These are phyloP conservation scores for Trichosporon sp. DNA, from an alignment of 1,284 basidiomycete species.

Conservation along the genomic window DNA sequence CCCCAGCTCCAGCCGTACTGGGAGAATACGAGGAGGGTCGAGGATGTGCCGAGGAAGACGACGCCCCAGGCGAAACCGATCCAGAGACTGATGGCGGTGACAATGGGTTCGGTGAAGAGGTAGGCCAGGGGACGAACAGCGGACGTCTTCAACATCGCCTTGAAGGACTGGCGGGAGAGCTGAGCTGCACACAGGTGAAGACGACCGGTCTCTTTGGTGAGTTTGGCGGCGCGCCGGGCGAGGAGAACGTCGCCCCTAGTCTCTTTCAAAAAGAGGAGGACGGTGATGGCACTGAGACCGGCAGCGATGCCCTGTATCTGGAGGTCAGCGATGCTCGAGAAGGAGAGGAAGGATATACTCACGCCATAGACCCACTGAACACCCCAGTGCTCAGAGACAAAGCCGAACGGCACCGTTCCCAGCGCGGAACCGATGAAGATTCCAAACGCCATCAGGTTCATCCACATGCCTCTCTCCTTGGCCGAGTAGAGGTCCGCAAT, in stretches of 20 bases:
- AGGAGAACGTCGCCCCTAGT: slow-evolving; percentile 59
- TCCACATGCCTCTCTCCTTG: slow-evolving; percentile 54
- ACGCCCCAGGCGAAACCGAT: slow-evolving; percentile 56
- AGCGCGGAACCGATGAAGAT: slow-evolving; percentile 54
- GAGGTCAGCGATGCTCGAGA: background rate
- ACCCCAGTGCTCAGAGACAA: slow-evolving; percentile 39
- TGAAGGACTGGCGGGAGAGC: slow-evolving; percentile 48
- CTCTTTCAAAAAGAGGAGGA: slow-evolving; percentile 51
- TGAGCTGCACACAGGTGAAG: slow-evolving; percentile 51
- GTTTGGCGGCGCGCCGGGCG: slow-evolving; percentile 48
- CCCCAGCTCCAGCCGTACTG: slow-evolving; percentile 50
- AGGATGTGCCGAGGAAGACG: slow-evolving; percentile 48
- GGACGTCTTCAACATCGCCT: slow-evolving; percentile 47
- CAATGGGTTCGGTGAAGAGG: slow-evolving; percentile 59
- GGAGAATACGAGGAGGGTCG: slow-evolving; percentile 45
- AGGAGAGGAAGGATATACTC: background rate
- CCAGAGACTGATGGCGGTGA: slow-evolving; percentile 57
- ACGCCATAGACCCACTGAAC: slow-evolving; percentile 52
- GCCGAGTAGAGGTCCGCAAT: slow-evolving; percentile 55
- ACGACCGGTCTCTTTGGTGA: slow-evolving; percentile 55
- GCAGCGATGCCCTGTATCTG: slow-evolving; percentile 41
- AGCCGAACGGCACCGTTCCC: slow-evolving; percentile 37
- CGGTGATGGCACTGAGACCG: slow-evolving; percentile 42
- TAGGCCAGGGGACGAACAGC: slow-evolving; percentile 50
- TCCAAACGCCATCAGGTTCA: slow-evolving; percentile 56